A percentile compares a stretch with the other conserved stretches of the same genome.
Evolutionary conservation across 768 basidiomycete genomes (phyloP).

Genomic region (Pholiota conissans): DNA sequence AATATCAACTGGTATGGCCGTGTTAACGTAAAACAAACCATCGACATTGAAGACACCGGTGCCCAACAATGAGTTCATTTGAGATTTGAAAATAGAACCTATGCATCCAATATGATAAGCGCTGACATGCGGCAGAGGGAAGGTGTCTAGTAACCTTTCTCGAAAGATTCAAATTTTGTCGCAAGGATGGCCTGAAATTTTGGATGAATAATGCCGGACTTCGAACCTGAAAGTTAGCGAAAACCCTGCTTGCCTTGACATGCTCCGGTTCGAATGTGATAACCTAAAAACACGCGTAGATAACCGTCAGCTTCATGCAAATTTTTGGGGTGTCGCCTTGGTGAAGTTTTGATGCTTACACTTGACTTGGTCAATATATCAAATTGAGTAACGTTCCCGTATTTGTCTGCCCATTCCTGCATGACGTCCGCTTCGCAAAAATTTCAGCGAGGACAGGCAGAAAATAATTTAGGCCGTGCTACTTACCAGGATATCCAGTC

Average conservation of each 20-base stretch:
- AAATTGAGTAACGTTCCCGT: conserved; percentile 34
- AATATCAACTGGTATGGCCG: conserved; percentile 14
- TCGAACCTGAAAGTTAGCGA: neutral
- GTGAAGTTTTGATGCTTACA: too few species aligned
- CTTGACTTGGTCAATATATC: conserved; percentile 30
- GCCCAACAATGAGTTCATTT: conserved; percentile 44
- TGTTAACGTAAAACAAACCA: conserved; percentile 31
- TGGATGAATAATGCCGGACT: neutral
- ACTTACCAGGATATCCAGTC: conserved; percentile 33
- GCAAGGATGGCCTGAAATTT: conserved; percentile 40
- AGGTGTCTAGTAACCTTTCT: conserved; percentile 40
- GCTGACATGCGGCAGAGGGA: too few species aligned
- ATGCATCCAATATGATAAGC: neutral
- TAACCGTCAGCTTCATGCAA: too few species aligned
- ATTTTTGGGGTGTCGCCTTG: too few species aligned
- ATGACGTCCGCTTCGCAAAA: conserved; percentile 13
- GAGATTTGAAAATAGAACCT: conserved; percentile 26
- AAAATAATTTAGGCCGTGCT: neutral
- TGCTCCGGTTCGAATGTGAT: conserved; percentile 44
- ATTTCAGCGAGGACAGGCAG: neutral
- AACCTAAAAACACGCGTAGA: conserved; percentile 27
- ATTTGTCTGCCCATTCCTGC: conserved; percentile 23
- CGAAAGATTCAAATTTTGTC: conserved; percentile 46
- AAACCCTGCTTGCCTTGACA: conserved; percentile 40
- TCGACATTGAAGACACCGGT: conserved; percentile 63